Conservation (phyloP, 495 filamentous ascomycete species). For the Endocarpon pusillum region DNA sequence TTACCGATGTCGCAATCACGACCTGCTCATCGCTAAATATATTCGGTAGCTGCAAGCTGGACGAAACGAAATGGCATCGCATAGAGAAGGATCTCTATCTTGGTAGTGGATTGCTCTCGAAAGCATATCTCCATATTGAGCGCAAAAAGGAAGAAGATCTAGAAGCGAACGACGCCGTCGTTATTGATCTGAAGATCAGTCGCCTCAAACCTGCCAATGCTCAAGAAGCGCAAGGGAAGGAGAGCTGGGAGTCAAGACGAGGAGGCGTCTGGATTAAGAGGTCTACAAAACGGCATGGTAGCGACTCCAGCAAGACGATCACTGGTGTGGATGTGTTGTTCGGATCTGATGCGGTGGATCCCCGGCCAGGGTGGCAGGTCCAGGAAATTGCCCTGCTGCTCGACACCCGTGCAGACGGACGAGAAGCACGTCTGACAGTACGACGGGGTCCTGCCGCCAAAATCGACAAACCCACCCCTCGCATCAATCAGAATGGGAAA, state of each 20-base stretch:
- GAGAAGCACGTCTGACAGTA: slow-evolving; percentile 55
- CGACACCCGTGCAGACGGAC: slow-evolving; percentile 39
- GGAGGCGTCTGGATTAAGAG: slow-evolving; percentile 80
- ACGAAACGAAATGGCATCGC: slow-evolving; percentile 60
- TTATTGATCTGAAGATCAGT: slow-evolving; percentile 70
- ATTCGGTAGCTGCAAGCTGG: slow-evolving; percentile 64
- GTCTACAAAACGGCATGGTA: slow-evolving; percentile 54
- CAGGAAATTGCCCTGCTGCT: slow-evolving; percentile 52
- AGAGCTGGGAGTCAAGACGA: slow-evolving; percentile 64
- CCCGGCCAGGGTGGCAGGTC: slow-evolving; percentile 65
- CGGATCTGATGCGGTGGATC: slow-evolving; percentile 84
- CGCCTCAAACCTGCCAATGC: slow-evolving; percentile 48
- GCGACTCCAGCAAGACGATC: slow-evolving; percentile 58
- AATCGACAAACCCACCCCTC: slow-evolving; percentile 45
- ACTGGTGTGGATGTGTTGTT: slow-evolving; percentile 85
- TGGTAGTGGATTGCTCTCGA: slow-evolving; percentile 48
- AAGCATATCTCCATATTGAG: slow-evolving; percentile 71
- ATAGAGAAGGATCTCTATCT: slow-evolving; percentile 90
- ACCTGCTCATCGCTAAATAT: slow-evolving; percentile 59
- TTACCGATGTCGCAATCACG: slow-evolving; percentile 78
- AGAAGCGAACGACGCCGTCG: slow-evolving; percentile 51
- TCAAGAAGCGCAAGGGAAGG: slow-evolving; percentile 37
- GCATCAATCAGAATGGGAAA: slow-evolving; percentile 71
- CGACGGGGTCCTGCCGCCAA: slow-evolving; percentile 48
- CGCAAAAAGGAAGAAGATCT: slow-evolving; percentile 84